phyloP scores from a whole-genome alignment of 495 filamentous ascomycete genomes.

The Viridothelium virens region DNA sequence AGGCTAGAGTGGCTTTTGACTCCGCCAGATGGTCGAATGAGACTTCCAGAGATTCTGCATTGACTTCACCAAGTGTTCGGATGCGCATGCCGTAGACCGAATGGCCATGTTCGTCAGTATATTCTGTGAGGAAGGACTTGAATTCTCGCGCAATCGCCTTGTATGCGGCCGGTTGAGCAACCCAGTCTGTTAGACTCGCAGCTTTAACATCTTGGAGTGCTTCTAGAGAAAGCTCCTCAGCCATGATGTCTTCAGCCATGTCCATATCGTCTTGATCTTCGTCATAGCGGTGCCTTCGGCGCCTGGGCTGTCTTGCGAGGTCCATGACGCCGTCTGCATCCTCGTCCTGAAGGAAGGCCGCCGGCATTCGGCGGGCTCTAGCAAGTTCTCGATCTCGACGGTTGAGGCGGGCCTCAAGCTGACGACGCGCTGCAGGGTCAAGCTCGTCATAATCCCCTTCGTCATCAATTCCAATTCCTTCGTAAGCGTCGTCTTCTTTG shows the following conservation, averaged over 20 bases:
- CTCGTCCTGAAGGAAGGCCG: conserved; percentile 82
- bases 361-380: conserved; percentile 65
- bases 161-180: conserved; percentile 81
- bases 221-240: conserved; percentile 87
- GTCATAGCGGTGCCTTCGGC: conserved; percentile 79
- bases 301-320: conserved; percentile 70
- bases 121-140: conserved; percentile 94
- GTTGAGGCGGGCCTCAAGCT: conserved; percentile 75
- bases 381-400: conserved; percentile 74
- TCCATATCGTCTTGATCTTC: conserved; percentile 84
- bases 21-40: conserved; percentile 86
- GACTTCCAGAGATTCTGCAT: conserved; percentile 92
- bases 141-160: conserved; percentile 93
- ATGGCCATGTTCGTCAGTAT: conserved; percentile 73
- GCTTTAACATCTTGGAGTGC: conserved; percentile 91
- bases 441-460: conserved; percentile 70
- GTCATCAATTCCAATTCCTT: conserved; percentile 68
- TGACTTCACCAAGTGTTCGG: conserved; percentile 87
- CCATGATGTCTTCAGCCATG: conserved; percentile 86
- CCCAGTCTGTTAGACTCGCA: conserved; percentile 82
- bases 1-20: conserved; percentile 91
- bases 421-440: conserved; percentile 59
- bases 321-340: conserved; percentile 77
- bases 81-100: conserved; percentile 95
- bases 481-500: conserved; percentile 58